Conservation (phyloP, 441 rosid species). For the Syzygium syzygioides region DNA sequence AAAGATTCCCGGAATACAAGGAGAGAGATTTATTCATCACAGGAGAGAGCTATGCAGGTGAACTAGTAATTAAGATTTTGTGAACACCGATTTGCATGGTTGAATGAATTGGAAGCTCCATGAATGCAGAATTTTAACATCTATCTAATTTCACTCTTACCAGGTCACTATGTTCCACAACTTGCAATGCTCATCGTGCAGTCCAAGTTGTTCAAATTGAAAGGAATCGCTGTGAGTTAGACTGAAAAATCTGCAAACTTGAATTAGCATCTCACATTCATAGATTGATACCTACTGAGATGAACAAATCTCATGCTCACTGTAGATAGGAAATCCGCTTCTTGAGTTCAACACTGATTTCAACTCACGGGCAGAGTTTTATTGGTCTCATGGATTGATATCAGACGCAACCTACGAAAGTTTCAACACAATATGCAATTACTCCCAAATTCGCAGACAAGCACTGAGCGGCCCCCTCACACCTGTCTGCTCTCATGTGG, state of each 20-base stretch:
- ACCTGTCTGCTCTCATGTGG: conserved; percentile 24
- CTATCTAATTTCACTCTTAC: background rate
- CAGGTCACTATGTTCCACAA: background rate
- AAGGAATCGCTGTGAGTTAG: conserved; percentile 31
- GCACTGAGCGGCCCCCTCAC: background rate
- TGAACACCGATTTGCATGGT: rapidly evolving
- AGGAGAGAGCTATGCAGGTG: conserved; percentile 10
- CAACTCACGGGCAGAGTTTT: background rate
- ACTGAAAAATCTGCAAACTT: background rate
- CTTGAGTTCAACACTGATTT: background rate
- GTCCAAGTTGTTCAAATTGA: background rate
- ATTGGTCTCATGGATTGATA: conserved; percentile 7
- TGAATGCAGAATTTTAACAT: background rate
- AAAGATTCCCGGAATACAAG: background rate
- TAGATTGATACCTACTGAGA: background rate
- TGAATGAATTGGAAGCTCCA: background rate
- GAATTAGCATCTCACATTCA: background rate
- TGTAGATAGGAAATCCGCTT: conserved; percentile 7
- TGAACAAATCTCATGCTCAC: background rate
- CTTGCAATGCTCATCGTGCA: background rate
- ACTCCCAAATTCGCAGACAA: conserved; percentile 25
- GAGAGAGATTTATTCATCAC: conserved; percentile 4
- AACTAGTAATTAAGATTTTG: background rate
- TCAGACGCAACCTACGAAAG: background rate
- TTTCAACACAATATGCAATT: conserved; percentile 14